phyloP scores from a whole-genome alignment of 139 green algal genomes.

The Zygnema circumcarinatum region DNA sequence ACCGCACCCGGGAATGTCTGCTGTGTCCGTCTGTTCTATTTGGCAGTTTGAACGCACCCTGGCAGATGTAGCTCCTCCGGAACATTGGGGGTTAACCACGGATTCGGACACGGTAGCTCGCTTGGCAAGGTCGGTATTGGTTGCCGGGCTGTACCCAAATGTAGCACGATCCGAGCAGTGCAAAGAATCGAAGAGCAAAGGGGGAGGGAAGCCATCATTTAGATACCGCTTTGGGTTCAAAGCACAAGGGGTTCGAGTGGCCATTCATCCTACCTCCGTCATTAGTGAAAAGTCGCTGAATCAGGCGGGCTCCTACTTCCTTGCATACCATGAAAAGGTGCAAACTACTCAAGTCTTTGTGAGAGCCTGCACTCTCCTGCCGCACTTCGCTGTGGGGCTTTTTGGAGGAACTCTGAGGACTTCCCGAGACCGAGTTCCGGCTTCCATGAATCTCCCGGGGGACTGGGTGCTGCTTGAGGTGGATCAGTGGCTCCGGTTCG shows the following conservation, averaged over 20 bases:
- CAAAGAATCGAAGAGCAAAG: constrained; percentile 66
- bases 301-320: constrained; percentile 27
- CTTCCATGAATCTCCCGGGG: background rate
- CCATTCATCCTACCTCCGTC: constrained; percentile 37
- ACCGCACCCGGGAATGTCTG: no score
- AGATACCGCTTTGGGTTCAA: constrained; percentile 34
- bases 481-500: constrained; percentile 29
- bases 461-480: constrained; percentile 30
- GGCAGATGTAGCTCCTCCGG: background rate
- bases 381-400: constrained; percentile 8
- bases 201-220: background rate
- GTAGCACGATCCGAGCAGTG: constrained; percentile 66
- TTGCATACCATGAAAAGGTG: constrained; percentile 70
- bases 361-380: constrained; percentile 14
- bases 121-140: constrained; percentile 82
- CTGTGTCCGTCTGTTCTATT: no score
- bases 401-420: constrained; percentile 12
- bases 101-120: background rate
- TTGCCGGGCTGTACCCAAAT: constrained; percentile 85
- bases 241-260: constrained; percentile 15
- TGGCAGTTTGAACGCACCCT: constrained; percentile 15
- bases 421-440: background rate
- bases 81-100: background rate
- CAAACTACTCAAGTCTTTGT: constrained; percentile 51
- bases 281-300: constrained; percentile 21